Percentiles rank a stretch among this genome's conserved stretches.
Conservation (phyloP, 148 eudicot species). For the Spergularia marina region DNA sequence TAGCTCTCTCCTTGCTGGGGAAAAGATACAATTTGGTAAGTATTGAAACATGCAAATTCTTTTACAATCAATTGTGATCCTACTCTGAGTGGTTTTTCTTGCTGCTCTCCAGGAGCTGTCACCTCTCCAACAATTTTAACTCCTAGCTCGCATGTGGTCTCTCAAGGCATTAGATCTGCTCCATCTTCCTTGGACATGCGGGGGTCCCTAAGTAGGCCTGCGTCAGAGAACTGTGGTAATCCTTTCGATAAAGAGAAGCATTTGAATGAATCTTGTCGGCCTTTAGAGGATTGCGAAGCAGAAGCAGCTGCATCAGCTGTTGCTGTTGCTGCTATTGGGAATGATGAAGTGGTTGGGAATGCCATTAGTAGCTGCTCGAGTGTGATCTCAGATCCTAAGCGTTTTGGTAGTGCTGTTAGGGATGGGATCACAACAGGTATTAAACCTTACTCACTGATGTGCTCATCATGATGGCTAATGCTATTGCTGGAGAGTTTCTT, state of each 20-base stretch:
- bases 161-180: constrained; percentile 57
- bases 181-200: constrained; percentile 53
- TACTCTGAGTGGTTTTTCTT: constrained; percentile 20
- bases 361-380: constrained; percentile 35
- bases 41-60: constrained; percentile 8
- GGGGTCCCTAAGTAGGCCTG: constrained; percentile 40
- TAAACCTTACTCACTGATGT: constrained; percentile 1
- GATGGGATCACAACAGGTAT: constrained; percentile 43
- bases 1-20: constrained; percentile 92
- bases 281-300: constrained; percentile 52
- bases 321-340: constrained; percentile 82
- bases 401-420: constrained; percentile 38
- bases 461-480: not conserved
- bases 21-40: constrained; percentile 94
- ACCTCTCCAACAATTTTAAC: constrained; percentile 78
- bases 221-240: constrained; percentile 35
- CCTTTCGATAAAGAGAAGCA: constrained; percentile 62
- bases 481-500: not conserved
- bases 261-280: constrained; percentile 39
- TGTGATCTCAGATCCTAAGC: constrained; percentile 40
- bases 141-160: constrained; percentile 48
- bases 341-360: constrained; percentile 62
- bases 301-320: constrained; percentile 67
- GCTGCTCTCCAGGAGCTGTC: constrained; percentile 71
- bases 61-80: not conserved